A percentile compares a stretch with the other conserved stretches of the same genome.
phyloP scores from a whole-genome alignment of 208 protist species.

The Lotmaria passim region DNA sequence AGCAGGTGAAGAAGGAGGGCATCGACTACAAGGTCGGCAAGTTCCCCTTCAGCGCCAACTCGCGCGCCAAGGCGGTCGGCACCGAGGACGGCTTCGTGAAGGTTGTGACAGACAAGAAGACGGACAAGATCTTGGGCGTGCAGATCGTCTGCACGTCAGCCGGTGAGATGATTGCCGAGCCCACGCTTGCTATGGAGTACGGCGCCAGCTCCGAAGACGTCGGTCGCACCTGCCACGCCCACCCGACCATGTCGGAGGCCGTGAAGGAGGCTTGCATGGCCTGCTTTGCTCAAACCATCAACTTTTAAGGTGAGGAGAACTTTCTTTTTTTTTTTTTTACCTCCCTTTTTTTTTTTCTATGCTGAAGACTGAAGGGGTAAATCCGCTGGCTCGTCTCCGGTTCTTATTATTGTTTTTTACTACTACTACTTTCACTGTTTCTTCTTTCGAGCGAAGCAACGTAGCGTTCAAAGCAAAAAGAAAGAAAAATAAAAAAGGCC shows the following conservation, averaged over 20 bases:
- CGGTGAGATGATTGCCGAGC: slow-evolving; percentile 98
- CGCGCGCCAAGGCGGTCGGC: slow-evolving; percentile 95
- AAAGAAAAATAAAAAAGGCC: no score
- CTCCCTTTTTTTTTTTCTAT: slow-evolving; percentile 8
- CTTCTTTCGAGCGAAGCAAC: no score
- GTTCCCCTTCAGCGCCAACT: slow-evolving; percentile 99
- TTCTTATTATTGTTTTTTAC: no score
- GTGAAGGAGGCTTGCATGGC: slow-evolving; percentile 99
- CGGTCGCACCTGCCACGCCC: slow-evolving; percentile 98
- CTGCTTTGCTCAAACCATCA: slow-evolving; percentile 97
- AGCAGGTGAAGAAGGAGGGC: slow-evolving; percentile 94
- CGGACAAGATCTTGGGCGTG: slow-evolving; percentile 97
- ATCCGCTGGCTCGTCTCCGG: no score
- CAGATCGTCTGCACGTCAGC: slow-evolving; percentile 97
- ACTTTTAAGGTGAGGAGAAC: slow-evolving; percentile 91
- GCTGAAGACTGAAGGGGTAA: background rate
- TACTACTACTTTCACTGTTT: no score
- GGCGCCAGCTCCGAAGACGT: slow-evolving; percentile 97
- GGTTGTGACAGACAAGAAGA: slow-evolving; percentile 95
- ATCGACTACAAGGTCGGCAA: slow-evolving; percentile 97
- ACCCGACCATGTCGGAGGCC: slow-evolving; percentile 98
- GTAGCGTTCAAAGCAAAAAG: no score
- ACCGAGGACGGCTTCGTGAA: slow-evolving; percentile 98
- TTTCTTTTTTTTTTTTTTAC: slow-evolving; percentile 15
- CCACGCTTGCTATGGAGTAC: slow-evolving; percentile 98